Percentiles rank a stretch among this genome's conserved stretches.
These are phyloP conservation scores for Leccinellum luteum DNA, from an alignment of 768 basidiomycete species.

Conservation along the genomic window DNA sequence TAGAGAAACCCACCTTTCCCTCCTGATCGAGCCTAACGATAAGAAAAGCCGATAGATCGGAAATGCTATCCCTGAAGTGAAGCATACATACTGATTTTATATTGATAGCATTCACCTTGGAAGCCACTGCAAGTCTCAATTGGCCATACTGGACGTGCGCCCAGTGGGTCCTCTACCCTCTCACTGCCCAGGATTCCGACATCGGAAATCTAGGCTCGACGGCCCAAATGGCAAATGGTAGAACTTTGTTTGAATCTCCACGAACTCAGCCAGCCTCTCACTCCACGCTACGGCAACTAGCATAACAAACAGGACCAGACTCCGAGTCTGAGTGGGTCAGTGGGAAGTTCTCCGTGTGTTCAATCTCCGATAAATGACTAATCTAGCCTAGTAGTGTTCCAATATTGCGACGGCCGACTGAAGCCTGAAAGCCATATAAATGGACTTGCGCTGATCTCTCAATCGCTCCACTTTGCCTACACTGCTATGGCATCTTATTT, in stretches of 20 bases:
- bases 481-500: constrained; percentile 15
- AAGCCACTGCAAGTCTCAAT: constrained; percentile 51
- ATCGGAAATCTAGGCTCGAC: no score
- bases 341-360: no score
- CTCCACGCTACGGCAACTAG: constrained; percentile 16
- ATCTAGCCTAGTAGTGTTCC: no score
- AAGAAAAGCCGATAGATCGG: not conserved
- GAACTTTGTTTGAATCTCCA: constrained; percentile 31
- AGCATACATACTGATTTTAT: not conserved
- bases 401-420: not conserved
- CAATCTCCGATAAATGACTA: not conserved
- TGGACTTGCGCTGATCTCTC: not conserved
- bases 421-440: not conserved
- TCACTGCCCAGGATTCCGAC: no score
- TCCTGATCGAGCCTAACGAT: constrained; percentile 25
- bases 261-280: constrained; percentile 4
- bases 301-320: no score
- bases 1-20: constrained; percentile 46
- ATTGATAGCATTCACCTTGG: constrained; percentile 58
- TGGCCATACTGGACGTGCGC: constrained; percentile 52
- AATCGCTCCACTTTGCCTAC: not conserved
- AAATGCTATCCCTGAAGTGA: not conserved
- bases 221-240: no score
- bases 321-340: no score
- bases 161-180: no score